A percentile compares a stretch with the other conserved stretches of the same genome.
Evolutionary conservation across 495 filamentous ascomycete genomes (phyloP).

Genomic region (Podospora comata): DNA sequence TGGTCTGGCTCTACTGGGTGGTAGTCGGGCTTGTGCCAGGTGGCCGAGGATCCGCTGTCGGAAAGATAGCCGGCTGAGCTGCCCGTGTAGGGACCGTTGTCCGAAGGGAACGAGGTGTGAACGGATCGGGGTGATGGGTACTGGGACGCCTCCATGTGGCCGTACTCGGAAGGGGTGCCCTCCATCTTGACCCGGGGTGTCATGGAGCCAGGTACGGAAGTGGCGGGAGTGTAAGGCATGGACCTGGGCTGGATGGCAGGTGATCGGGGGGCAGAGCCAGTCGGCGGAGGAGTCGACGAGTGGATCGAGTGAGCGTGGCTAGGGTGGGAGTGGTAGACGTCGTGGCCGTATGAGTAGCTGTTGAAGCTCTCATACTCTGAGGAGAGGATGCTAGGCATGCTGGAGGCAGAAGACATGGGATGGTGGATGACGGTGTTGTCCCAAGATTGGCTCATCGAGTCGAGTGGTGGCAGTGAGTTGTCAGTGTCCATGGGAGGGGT

Average conservation of each 20-base stretch:
- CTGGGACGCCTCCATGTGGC: slow-evolving; percentile 42
- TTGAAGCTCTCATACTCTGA: slow-evolving; percentile 53
- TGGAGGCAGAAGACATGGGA: slow-evolving; percentile 38
- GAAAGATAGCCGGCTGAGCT: slow-evolving; percentile 47
- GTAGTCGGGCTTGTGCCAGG: slow-evolving; percentile 51
- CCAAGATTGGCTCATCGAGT: slow-evolving; percentile 43
- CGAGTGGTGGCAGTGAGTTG: slow-evolving; percentile 41
- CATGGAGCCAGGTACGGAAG: slow-evolving; percentile 35
- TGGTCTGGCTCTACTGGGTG: slow-evolving; percentile 39
- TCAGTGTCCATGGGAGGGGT: slow-evolving; percentile 40
- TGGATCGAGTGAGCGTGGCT: slow-evolving; percentile 44
- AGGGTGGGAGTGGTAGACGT: slow-evolving; percentile 47
- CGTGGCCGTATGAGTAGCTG: slow-evolving; percentile 48
- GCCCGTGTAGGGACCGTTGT: slow-evolving; percentile 37
- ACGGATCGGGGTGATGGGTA: slow-evolving; percentile 48
- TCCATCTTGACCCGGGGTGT: slow-evolving; percentile 54
- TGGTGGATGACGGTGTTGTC: slow-evolving; percentile 42
- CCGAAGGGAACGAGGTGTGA: slow-evolving; percentile 40
- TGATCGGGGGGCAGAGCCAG: slow-evolving; percentile 43
- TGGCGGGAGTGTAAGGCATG: slow-evolving; percentile 37
- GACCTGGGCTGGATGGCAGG: slow-evolving; percentile 36
- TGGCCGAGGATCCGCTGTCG: slow-evolving; percentile 42
- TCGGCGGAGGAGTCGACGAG: slow-evolving; percentile 42
- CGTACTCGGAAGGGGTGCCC: slow-evolving; percentile 37
- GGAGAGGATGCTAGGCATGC: slow-evolving; percentile 48